Evolutionary conservation across 2,329 filamentous ascomycete species (phyloP), one percentile per base, ranked within the genome.

Genomic region (Dothidotthia symphoricarpi): DNA sequence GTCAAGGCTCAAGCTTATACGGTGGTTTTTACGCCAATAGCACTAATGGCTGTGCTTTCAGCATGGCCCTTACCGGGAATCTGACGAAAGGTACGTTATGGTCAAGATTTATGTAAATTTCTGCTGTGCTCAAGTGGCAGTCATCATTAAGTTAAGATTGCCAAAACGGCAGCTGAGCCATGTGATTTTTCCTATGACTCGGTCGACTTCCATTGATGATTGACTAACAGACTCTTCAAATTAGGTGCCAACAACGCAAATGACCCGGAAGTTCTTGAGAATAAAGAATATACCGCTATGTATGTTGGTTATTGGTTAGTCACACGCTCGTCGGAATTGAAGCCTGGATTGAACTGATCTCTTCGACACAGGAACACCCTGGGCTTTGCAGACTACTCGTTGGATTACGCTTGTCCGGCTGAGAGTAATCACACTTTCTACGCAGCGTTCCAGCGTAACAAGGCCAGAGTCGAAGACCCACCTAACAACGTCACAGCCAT

Each of bases 231-330:
- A n/a, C n/a, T n/a, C n/a, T n/a, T n/a, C n/a, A n/a, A n/a, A n/a
- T n/a, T n/a, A n/a, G n/a, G n/a, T n/a, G n/a, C n/a, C n/a, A n/a
- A n/a, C n/a, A n/a, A n/a, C n/a, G n/a, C n/a, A n/a, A n/a, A n/a
- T n/a, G n/a, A n/a, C n/a, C n/a, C n/a, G n/a, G n/a, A n/a, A n/a
- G n/a, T n/a, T n/a, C n/a, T n/a, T n/a, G n/a, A n/a, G n/a, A n/a
- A n/a, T n/a, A n/a, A 54, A 4, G 39, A 55, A 1, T 69, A 53
- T 16, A 48, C 48, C 0, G 63, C 69, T 27, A 47, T 63, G 1
- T 77, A 76, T 33, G 59, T 74, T 2, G 74, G 74, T 0, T 77
- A 72, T 16, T 60, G 61, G 19, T 22, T 6, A 9, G n/a, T n/a
- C n/a, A n/a, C n/a, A n/a, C n/a, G n/a, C n/a, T n/a, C n/a, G n/a